phyloP scores from a whole-genome alignment of 345 rosid genomes.

The Camelina neglecta region DNA sequence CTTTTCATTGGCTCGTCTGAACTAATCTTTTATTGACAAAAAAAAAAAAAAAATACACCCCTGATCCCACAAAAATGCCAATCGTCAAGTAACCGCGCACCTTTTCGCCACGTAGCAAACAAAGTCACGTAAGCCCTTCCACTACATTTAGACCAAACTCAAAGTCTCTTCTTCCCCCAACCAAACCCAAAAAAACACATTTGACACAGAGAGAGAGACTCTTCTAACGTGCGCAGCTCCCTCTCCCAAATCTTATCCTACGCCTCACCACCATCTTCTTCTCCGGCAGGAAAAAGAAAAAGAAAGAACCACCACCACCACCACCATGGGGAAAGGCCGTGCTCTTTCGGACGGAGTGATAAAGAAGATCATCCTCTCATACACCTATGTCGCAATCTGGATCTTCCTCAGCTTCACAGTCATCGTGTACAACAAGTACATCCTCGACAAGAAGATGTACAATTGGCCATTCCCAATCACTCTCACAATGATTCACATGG shows the following conservation, averaged over 20 bases:
- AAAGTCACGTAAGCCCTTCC: conserved; percentile 37
- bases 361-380: conserved; percentile 86
- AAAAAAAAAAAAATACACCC: background rate
- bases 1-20: too few relatives aligned
- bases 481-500: conserved; percentile 98
- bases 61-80: conserved; percentile 18
- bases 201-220: background rate
- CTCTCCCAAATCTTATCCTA: conserved; percentile 27
- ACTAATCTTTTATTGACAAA: too few relatives aligned
- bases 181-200: background rate
- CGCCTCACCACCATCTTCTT: conserved; percentile 26
- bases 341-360: conserved; percentile 77
- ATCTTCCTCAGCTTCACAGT: conserved; percentile 98
- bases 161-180: background rate
- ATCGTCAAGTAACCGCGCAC: conserved; percentile 25
- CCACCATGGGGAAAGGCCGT: conserved; percentile 77
- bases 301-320: background rate
- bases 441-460: conserved; percentile 96
- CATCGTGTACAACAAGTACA: conserved; percentile 97
- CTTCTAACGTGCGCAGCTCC: conserved; percentile 34
- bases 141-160: conserved; percentile 31
- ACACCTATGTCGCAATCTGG: conserved; percentile 92
- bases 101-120: conserved; percentile 33
- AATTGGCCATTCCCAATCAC: conserved; percentile 98
- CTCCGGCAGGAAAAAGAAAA: background rate